Conservation (phyloP, 2,329 filamentous ascomycete species). For the Seiridium unicorne region DNA sequence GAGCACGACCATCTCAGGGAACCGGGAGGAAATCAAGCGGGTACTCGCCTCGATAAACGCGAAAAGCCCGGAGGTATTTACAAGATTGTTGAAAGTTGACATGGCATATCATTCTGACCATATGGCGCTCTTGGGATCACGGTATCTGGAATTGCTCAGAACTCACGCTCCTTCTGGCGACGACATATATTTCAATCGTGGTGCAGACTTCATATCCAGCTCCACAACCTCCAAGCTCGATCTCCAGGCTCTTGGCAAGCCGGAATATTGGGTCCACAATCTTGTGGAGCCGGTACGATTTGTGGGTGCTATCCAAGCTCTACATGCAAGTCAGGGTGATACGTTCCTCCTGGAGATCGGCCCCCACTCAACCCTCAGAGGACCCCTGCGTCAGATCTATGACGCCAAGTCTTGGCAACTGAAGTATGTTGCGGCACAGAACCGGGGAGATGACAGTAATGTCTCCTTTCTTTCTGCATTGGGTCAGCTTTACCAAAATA, state of each 20-base stretch:
- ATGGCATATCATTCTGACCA: not conserved
- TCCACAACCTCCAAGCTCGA: no score
- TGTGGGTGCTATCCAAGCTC: no score
- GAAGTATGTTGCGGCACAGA: not conserved
- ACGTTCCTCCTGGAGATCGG: not conserved
- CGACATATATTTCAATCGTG: no score
- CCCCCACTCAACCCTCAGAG: not conserved
- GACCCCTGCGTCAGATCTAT: not conserved
- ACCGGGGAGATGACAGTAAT: not conserved
- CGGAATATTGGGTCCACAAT: no score
- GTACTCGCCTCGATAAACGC: not conserved
- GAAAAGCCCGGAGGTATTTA: not conserved
- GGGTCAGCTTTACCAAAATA: not conserved
- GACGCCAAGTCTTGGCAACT: not conserved
- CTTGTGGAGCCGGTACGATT: no score
- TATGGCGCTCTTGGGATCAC: not conserved
- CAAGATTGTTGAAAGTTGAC: not conserved
- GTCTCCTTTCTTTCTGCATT: not conserved
- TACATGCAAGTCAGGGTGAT: not conserved
- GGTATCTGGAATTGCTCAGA: no score
- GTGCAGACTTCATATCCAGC: no score
- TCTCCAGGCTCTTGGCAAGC: no score
- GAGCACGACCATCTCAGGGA: conserved; percentile 6
- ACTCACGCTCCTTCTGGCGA: no score
- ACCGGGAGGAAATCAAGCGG: not conserved